phyloP scores from a whole-genome alignment of 2,329 filamentous ascomycete genomes.

The Phaeophleospora eucalypticola region DNA sequence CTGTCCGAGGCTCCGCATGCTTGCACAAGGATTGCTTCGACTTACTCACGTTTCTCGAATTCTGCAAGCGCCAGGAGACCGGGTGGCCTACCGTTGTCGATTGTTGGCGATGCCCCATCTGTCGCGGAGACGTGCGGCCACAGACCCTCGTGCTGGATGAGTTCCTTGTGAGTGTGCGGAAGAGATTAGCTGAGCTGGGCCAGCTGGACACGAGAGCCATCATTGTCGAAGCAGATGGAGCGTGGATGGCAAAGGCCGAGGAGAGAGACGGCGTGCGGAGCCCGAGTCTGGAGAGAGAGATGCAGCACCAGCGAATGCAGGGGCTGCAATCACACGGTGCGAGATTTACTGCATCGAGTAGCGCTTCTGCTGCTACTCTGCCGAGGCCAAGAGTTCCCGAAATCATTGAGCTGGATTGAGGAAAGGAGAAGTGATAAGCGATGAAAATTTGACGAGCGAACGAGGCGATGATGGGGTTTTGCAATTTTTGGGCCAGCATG shows the following conservation, averaged over 20 bases:
- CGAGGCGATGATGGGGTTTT: not conserved
- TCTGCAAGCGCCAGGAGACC: constrained; percentile 48
- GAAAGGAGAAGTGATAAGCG: not conserved
- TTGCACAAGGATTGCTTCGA: constrained; percentile 86
- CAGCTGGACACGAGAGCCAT: constrained; percentile 54
- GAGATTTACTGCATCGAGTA: too few relatives aligned
- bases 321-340: too few relatives aligned
- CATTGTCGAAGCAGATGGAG: constrained; percentile 59
- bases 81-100: constrained; percentile 49
- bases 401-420: constrained; percentile 26
- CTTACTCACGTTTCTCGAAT: constrained; percentile 72
- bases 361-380: constrained; percentile 2
- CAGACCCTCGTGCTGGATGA: constrained; percentile 65
- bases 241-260: constrained; percentile 50
- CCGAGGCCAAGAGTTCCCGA: constrained; percentile 12
- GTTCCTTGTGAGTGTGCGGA: constrained; percentile 64
- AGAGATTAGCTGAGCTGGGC: constrained; percentile 37
- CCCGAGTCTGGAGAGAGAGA: constrained; percentile 26
- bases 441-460: not conserved
- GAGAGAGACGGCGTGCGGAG: constrained; percentile 26
- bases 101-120: constrained; percentile 84
- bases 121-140: constrained; percentile 71
- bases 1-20: constrained; percentile 68
- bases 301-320: constrained; percentile 5
- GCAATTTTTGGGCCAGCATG: constrained; percentile 1